Base-by-base conservation (phyloP, 2,329 filamentous ascomycete species). In the Paecilomyces formosus region DNA sequence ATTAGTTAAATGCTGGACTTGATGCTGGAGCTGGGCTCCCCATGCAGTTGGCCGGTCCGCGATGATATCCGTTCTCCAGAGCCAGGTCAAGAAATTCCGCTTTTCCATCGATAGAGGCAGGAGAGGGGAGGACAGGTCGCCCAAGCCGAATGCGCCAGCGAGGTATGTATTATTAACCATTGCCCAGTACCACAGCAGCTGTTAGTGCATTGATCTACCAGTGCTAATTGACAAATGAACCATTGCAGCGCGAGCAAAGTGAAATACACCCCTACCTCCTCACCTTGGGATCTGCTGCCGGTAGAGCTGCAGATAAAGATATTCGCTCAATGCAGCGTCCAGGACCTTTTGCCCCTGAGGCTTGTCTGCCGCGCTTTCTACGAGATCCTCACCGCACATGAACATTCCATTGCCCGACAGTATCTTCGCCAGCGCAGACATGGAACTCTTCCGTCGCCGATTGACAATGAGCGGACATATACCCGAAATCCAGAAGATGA, bases 401-500 rank as follows among this genome's bases (percentile, higher is more conserved):
- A 77, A 61, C 70, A 73, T 55, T 66, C 67, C 24, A 76, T 77
- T 39, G 69, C 73, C n/a, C 72, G 74, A 15, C 68, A 71, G 58
- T 77, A 77, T 62, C 70, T 77, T 35, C 74, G 72, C 30, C 66
- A 72, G 31, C 72, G 72, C 33, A 74, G 75, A 4, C 73, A 77
- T 62, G 75, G 75, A 33, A 76, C 72, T 35, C 70, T 77, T 15
- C 75, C 75, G 4, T 73, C 72, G 3, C 73, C 72, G 8, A 70
- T 74, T 50, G 67, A 72, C 51, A 61, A 63, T 57, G 69, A 71
- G 35, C 67, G 66, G 54, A 70, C 62, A 22, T 75, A 77, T 63
- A 76, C 74, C 33, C 68, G 74, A 52, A 73, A 72, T 45, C 74
- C 75, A 3, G 68, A 74, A 61, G 75, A 77, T 58, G 74, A 77